Percentiles rank a stretch among this genome's conserved stretches.
phyloP scores from a whole-genome alignment of 2,329 filamentous ascomycete species.

The Geosmithia putterillii region DNA sequence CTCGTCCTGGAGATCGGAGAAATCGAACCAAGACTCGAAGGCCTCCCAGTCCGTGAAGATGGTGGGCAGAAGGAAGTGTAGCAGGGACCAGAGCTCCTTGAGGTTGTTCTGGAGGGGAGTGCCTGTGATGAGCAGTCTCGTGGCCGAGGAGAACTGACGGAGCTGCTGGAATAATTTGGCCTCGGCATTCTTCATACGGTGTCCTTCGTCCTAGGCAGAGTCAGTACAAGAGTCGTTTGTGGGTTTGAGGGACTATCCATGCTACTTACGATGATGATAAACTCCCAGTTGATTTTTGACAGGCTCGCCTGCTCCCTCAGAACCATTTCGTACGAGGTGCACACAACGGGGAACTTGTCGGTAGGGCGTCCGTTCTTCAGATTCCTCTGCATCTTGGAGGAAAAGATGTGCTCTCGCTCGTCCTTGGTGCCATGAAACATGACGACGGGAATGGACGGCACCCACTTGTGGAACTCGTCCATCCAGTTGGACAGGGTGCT shows the following conservation, averaged over 20 bases:
- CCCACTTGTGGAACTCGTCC: slow-evolving; percentile 85
- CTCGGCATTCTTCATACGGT: slow-evolving; percentile 94
- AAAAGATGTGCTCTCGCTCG: slow-evolving; percentile 65
- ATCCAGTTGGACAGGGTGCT: slow-evolving; percentile 95
- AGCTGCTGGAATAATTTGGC: slow-evolving; percentile 84
- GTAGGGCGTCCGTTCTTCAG: slow-evolving; percentile 47
- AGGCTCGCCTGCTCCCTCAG: slow-evolving; percentile 78
- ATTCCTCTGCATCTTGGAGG: slow-evolving; percentile 56
- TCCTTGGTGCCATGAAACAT: slow-evolving; percentile 81
- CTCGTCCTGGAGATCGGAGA: slow-evolving; percentile 80
- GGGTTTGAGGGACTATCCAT: rapidly evolving
- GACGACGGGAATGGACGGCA: slow-evolving; percentile 74
- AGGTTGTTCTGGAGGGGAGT: slow-evolving; percentile 95
- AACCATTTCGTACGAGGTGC: slow-evolving; percentile 93
- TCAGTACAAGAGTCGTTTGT: slow-evolving; percentile 4
- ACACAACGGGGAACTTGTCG: slow-evolving; percentile 74
- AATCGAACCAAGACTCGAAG: slow-evolving; percentile 96
- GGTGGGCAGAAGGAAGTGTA: slow-evolving; percentile 85
- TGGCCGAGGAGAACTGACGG: slow-evolving; percentile 79
- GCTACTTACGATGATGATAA: slow-evolving; percentile 76
- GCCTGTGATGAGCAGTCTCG: slow-evolving; percentile 83
- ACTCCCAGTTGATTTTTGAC: slow-evolving; percentile 83
- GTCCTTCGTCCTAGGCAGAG: slow-evolving; percentile 66
- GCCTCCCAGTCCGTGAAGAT: slow-evolving; percentile 90
- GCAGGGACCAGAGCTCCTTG: slow-evolving; percentile 83